These are phyloP conservation scores for Erodium texanum DNA, from an alignment of 441 rosid species.

Conservation along the genomic window DNA sequence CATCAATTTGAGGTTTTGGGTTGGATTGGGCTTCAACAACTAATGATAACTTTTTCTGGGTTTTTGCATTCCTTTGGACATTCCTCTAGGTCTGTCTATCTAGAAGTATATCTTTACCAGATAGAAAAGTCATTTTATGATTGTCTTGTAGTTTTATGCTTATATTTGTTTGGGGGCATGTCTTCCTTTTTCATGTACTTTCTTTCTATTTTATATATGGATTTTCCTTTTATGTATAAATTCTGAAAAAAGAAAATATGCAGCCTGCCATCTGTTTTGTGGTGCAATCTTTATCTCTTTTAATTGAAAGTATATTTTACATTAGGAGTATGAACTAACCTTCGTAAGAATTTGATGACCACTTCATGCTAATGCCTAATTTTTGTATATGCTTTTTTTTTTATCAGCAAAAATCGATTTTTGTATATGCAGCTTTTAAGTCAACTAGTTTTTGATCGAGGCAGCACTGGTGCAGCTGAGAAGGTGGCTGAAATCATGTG, in stretches of 20 bases:
- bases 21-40: too few relatives aligned
- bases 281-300: not conserved
- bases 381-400: constrained; percentile 31
- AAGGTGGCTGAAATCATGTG: constrained; percentile 94
- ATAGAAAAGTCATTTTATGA: not conserved
- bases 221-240: not conserved
- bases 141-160: not conserved
- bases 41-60: not conserved
- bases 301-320: not conserved
- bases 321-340: not conserved
- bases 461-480: constrained; percentile 94
- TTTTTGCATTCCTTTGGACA: not conserved
- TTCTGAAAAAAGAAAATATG: not conserved
- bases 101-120: not conserved
- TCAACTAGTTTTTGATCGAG: constrained; percentile 89
- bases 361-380: constrained; percentile 17
- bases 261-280: not conserved
- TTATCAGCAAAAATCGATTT: too few relatives aligned
- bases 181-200: not conserved
- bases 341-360: not conserved
- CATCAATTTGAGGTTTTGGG: too few relatives aligned
- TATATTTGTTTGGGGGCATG: not conserved
- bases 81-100: not conserved
- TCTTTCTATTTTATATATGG: not conserved
- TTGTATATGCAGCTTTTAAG: constrained; percentile 69